phyloP scores from a whole-genome alignment of 1,284 basidiomycete species.

The Moniliophthora roreri region DNA sequence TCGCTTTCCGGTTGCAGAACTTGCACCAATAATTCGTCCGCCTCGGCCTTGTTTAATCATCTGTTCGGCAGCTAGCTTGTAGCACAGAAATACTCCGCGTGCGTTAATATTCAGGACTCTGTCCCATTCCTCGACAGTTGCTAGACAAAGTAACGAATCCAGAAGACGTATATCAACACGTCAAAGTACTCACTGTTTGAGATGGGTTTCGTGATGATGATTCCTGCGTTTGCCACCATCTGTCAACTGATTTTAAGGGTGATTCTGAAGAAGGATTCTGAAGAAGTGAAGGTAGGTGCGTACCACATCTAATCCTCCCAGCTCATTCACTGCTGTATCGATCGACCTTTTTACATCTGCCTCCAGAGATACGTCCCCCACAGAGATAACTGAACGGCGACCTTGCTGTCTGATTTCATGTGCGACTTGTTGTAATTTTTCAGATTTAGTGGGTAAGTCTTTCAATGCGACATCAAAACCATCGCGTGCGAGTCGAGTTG shows the following conservation, averaged over 20 bases:
- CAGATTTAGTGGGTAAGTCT: conserved; percentile 18
- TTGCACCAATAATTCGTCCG: conserved; percentile 38
- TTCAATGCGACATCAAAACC: conserved; percentile 21
- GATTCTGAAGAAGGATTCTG: no score
- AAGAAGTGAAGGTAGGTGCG: background rate
- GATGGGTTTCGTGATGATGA: conserved; percentile 12
- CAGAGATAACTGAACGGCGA: conserved; percentile 11
- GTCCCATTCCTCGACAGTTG: conserved; percentile 18
- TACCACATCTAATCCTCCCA: conserved; percentile 31
- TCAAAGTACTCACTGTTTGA: conserved; percentile 14
- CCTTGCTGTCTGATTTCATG: conserved; percentile 7
- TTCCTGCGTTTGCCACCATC: conserved; percentile 27
- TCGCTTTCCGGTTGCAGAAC: conserved; percentile 32
- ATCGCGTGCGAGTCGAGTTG: conserved; percentile 32
- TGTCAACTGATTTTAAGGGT: no score
- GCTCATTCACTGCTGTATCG: conserved; percentile 16
- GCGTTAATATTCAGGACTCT: conserved; percentile 15
- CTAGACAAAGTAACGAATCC: conserved; percentile 9
- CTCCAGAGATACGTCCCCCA: conserved; percentile 26
- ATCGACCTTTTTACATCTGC: conserved; percentile 26
- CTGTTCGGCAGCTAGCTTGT: conserved; percentile 29
- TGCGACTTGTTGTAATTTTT: conserved; percentile 11
- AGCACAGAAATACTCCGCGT: conserved; percentile 22
- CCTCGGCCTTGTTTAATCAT: conserved; percentile 31
- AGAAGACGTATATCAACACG: background rate